Evolutionary conservation across 352 stramenopile species (phyloP), one percentile per base, ranked within the genome.

Genomic region (Hyaloperonospora brassicae): DNA sequence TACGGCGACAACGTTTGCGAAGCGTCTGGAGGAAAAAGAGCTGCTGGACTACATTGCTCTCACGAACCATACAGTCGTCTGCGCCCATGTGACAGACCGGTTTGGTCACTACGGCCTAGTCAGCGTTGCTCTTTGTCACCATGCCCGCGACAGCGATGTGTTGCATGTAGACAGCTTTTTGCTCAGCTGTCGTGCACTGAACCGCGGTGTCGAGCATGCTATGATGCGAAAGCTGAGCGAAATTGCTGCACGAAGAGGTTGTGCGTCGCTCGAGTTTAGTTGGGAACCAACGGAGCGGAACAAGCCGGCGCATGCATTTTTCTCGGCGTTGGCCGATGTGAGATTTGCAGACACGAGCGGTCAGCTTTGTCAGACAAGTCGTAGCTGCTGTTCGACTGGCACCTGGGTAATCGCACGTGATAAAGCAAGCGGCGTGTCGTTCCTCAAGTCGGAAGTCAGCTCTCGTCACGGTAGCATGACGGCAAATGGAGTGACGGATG

Each of bases 101-200:
- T 88, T 85, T 38, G 79, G 79, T 14, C 79, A 90, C 51, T 90
- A 90, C 21, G 79, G 79, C 2, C 66, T 90, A 1, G 79, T 90
- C 12, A 76, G 70, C 38, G 59, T 70, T 21, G 57, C 63, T 44
- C 55, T 81, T 13, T 84, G 66, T 48, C 75, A 56, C 10, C 22
- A 59, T 34, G 24, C 54, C 2, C 36, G 12, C 1, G 8, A 50
- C 30, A 38, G 9, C 38, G 22, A 60, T n/a, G 41, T 45, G 10
- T 54, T 81, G 24, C 52, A 43, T 27, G 64, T 87, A 0, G 66
- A 84, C 44, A 84, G 75, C 52, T 83, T 87, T 43, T 49, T 90
- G 23, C 71, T 88, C 23, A 90, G 80, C 56, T 90, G 80, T 52
- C 73, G 80, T 14, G 66, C 74, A 2, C 52, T 90, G 8, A 87